Percentiles rank a stretch among this genome's conserved stretches.
phyloP scores from a whole-genome alignment of 2,329 filamentous ascomycete genomes.

The Fusarium goolgardi region DNA sequence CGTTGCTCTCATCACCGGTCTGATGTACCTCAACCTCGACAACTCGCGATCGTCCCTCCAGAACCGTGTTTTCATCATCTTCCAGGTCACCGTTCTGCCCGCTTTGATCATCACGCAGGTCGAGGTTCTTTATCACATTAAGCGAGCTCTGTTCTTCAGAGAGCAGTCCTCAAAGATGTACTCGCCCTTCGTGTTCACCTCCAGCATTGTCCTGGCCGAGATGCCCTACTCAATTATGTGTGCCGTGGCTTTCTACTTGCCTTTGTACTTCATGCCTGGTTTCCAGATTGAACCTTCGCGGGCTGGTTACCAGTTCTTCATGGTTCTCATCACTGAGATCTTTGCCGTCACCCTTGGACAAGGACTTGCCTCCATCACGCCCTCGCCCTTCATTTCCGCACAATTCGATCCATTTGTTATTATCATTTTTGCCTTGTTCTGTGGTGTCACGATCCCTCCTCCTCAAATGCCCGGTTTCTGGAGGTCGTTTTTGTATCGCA shows the following conservation, averaged over 20 bases:
- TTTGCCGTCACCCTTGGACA: constrained; percentile 87
- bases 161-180: constrained; percentile 90
- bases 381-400: constrained; percentile 80
- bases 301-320: constrained; percentile 88
- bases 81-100: constrained; percentile 87
- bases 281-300: constrained; percentile 71
- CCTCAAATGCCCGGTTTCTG: constrained; percentile 79
- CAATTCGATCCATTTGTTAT: constrained; percentile 86
- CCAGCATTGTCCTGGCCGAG: constrained; percentile 83
- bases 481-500: no score
- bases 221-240: constrained; percentile 86
- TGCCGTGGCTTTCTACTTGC: constrained; percentile 82
- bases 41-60: constrained; percentile 81
- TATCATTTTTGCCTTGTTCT: constrained; percentile 87
- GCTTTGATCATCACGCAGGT: constrained; percentile 86
- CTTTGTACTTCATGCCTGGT: constrained; percentile 86
- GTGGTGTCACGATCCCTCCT: constrained; percentile 84
- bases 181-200: constrained; percentile 79
- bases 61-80: constrained; percentile 89
- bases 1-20: constrained; percentile 80
- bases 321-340: constrained; percentile 83
- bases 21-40: constrained; percentile 83
- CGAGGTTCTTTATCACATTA: constrained; percentile 82
- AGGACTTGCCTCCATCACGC: constrained; percentile 79
- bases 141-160: constrained; percentile 84